Base-by-base conservation (phyloP, 2,329 filamentous ascomycete species). In the Scleromitrula shiraiana region DNA sequence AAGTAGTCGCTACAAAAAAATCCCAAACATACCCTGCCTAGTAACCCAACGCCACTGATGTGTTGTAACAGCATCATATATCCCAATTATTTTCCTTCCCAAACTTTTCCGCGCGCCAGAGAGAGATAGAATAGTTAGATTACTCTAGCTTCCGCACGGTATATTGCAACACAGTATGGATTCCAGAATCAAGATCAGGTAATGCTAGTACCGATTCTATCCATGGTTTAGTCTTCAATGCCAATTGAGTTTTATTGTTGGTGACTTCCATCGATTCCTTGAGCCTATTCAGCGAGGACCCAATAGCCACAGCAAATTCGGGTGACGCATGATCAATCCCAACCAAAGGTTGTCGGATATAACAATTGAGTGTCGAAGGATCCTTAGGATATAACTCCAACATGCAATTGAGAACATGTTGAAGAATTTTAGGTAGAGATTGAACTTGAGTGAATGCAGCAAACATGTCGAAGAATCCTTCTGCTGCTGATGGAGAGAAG, bases 391-490 rank as follows among this genome's bases (percentile, higher is more conserved):
- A 79, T 27, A 71, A 65, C 53, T 77, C 68, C 35, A 73, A 69
- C 69, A 95, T 76, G 33, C 70, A 70, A 39, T 78, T 74, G 35
- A 93, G 67, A 40, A 95, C 82, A 64, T 94, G 86, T 53, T 83
- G 75, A 32, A 90, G 68, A 33, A 96, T 78, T 59, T 70, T 82
- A 9, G 69, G 64, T 46, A 84, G 74, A 47, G 82, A 83, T 1
- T 81, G 75, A 24, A 89, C 70, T 33, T 78, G 69, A 17, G 74
- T 70, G 65, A 95, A 96, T 5, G 74, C 70, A 2, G 79, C 72
- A 55, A 95, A 85, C 68, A 94, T 77, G 59, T 85, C 72, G 66
- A 93, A 97, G 67, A 96, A 95, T 19, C 76, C 70, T 59, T 84
- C 81, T 3, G 81, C 88, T 6, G 88, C 74, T 1, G 72, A 69